Evolutionary conservation across 169 alveolate species (phyloP).

Genomic region (Plasmodium vinckei): DNA sequence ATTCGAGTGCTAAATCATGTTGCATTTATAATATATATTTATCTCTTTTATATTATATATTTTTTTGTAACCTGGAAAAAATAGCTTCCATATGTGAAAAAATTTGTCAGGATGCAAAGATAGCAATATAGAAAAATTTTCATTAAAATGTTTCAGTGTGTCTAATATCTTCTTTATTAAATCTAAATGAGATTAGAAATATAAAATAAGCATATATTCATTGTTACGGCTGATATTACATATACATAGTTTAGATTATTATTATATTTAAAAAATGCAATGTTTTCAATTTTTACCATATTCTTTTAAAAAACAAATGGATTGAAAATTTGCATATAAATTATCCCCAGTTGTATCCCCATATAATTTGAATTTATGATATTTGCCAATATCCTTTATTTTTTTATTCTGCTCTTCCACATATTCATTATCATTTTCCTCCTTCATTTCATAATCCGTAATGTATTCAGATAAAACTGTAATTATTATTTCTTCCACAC

Average conservation of each 20-base stretch:
- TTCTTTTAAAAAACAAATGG: constrained; percentile 38
- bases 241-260: background rate
- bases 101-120: constrained; percentile 46
- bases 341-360: constrained; percentile 26
- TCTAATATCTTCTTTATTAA: constrained; percentile 35
- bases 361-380: constrained; percentile 2
- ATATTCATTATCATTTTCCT: background rate
- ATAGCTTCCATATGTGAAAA: constrained; percentile 66
- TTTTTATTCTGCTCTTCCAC: background rate
- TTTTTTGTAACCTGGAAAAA: constrained; percentile 57
- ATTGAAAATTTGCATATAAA: constrained; percentile 45
- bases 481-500: constrained; percentile 39
- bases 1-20: background rate
- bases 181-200: constrained; percentile 16
- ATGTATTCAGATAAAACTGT: constrained; percentile 16
- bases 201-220: background rate
- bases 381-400: constrained; percentile 8
- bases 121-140: constrained; percentile 23
- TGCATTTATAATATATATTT: background rate
- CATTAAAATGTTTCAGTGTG: constrained; percentile 30
- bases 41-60: background rate
- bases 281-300: constrained; percentile 22
- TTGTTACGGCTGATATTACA: no score
- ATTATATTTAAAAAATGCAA: background rate
- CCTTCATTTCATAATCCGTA: constrained; percentile 22